phyloP scores from a whole-genome alignment of 345 rosid species.

The Balakata baccata region DNA sequence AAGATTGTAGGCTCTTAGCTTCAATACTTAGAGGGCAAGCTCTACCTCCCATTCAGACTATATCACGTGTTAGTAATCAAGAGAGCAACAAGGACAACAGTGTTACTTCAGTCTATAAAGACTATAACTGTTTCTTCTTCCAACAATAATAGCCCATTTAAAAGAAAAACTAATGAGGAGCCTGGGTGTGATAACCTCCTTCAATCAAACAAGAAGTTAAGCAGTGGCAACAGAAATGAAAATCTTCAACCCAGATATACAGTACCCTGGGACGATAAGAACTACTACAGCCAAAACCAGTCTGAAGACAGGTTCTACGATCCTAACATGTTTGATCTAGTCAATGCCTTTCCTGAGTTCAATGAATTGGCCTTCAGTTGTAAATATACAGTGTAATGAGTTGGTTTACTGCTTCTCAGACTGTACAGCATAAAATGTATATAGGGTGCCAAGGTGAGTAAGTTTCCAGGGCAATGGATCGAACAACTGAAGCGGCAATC shows the following conservation, averaged over 20 bases:
- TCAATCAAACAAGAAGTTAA: constrained; percentile 17
- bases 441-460: neutral
- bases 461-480: neutral
- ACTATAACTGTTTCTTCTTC: constrained; percentile 23
- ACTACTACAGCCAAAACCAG: constrained; percentile 25
- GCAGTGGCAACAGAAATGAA: constrained; percentile 11
- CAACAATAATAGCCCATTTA: constrained; percentile 21
- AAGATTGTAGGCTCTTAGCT: constrained; percentile 39
- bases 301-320: constrained; percentile 27
- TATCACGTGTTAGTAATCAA: constrained; percentile 24
- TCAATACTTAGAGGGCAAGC: constrained; percentile 33
- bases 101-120: constrained; percentile 6
- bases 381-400: constrained; percentile 20
- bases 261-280: neutral
- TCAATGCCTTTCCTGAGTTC: constrained; percentile 25
- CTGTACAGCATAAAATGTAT: constrained; percentile 12
- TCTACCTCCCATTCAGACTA: constrained; percentile 28
- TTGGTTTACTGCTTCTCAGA: neutral
- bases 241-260: constrained; percentile 18
- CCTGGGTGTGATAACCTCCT: constrained; percentile 18
- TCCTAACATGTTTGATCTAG: constrained; percentile 20
- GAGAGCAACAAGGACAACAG: constrained; percentile 13
- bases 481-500: neutral
- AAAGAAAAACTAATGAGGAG: constrained; percentile 28
- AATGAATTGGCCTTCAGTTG: constrained; percentile 23